These are phyloP conservation scores for Tricholoma matsutake DNA, from an alignment of 768 basidiomycete genomes.

Conservation along the genomic window DNA sequence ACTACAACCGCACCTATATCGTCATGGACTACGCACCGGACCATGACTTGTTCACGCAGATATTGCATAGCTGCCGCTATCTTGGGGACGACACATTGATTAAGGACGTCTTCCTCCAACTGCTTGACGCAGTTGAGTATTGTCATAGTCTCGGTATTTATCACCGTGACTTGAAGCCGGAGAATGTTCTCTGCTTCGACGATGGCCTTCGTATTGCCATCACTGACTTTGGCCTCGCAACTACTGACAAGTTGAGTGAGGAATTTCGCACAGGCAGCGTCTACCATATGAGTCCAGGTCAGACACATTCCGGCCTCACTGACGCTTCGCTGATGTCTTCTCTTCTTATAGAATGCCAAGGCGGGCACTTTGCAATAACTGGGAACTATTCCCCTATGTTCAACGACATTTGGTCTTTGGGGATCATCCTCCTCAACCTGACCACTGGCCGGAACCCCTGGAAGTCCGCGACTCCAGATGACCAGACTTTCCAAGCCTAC, in stretches of 20 bases:
- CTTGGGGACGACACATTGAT: slow-evolving; percentile 83
- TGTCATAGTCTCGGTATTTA: slow-evolving; percentile 91
- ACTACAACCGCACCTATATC: slow-evolving; percentile 78
- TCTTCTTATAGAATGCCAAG: slow-evolving; percentile 75
- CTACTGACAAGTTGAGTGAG: slow-evolving; percentile 77
- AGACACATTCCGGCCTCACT: slow-evolving; percentile 17
- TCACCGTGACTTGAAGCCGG: slow-evolving; percentile 97
- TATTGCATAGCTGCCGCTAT: slow-evolving; percentile 74
- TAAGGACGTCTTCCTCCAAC: slow-evolving; percentile 88
- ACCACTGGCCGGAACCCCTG: slow-evolving; percentile 95
- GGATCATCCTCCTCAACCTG: slow-evolving; percentile 94
- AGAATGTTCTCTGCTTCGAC: slow-evolving; percentile 89
- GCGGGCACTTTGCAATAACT: slow-evolving; percentile 60
- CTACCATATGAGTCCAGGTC: slow-evolving; percentile 96
- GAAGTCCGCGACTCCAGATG: slow-evolving; percentile 83
- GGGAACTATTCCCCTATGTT: slow-evolving; percentile 80
- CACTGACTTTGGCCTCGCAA: slow-evolving; percentile 95
- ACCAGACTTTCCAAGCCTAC: slow-evolving; percentile 90
- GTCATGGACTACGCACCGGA: slow-evolving; percentile 92
- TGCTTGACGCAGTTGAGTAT: slow-evolving; percentile 91
- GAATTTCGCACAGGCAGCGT: slow-evolving; percentile 95
- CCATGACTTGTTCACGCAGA: slow-evolving; percentile 92
- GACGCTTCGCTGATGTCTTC: slow-evolving; percentile 11
- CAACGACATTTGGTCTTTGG: slow-evolving; percentile 97
- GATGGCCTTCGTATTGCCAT: slow-evolving; percentile 77